Evolutionary conservation across 139 green algal species (phyloP), one percentile per base, ranked within the genome.

Genomic region (Chlamydomonas sphaeroides): DNA sequence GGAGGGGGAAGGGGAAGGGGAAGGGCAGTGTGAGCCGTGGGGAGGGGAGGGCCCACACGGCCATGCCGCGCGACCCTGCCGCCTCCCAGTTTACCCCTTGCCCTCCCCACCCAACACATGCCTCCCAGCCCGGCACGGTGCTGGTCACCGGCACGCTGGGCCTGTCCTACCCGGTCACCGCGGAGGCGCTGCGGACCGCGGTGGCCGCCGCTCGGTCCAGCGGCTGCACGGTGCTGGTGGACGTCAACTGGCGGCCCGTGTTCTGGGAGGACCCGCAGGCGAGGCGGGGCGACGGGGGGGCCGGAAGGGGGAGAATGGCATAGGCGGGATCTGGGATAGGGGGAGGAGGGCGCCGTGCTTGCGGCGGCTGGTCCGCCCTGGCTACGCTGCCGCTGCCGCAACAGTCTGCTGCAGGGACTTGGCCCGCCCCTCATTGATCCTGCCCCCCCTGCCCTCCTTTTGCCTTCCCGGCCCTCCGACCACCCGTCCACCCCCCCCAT

Each of bases 171-270:
- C 88, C 92, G 0, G 72, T 61, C 18, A 96, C 93, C 5, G 83
- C 80, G 0, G 81, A 68, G 2, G 88, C 93, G 3, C 94, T 98
- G 79, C 61, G 84, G 28, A 65, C 69, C 30, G 94, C 92, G 28
- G 92, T 95, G 41, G 41, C 65, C 14, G 35, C 69, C 1, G 93
- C 92, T 0, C 72, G 80, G 21, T 65, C 69, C 33, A 69, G 45
- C 5, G 77, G 87, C 0, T 65, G 72, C 5, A 63, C 73, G 30
- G 86, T 97, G 66, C 79, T 98, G 26, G 84, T 98, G 6, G 95
- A 98, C 72, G 92, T 98, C 56, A 98, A 98, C 89, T 98, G 95
- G 95, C 85, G 95, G 30, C 93, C 93, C 0, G 95, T 98, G 51
- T 98, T 98, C 80, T 98, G 93, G 91, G 68, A 79, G 1, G 88